These are phyloP conservation scores for Antitrichia curtipendula DNA, from an alignment of 225 moss, liverwort and hornwort genomes.

Conservation along the genomic window DNA sequence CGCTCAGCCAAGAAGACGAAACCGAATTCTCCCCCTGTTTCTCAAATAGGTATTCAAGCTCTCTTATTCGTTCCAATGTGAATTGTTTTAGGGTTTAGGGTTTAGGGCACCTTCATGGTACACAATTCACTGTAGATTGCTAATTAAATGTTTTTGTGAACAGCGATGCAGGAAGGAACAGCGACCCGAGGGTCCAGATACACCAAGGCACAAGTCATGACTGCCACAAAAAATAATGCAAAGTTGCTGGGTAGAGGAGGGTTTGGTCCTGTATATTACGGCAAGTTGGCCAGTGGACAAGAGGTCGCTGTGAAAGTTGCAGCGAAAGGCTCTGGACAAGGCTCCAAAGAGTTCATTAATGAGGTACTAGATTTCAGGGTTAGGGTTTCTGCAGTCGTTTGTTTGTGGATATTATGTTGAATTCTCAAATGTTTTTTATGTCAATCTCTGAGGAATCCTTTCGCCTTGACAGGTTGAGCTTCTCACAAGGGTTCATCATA, in stretches of 20 bases:
- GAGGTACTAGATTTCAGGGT: neutral
- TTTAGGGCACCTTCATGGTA: neutral
- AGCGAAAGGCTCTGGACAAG: constrained; percentile 11
- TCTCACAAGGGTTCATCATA: constrained; percentile 16
- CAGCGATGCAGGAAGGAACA: constrained; percentile 1
- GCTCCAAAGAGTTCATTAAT: constrained; percentile 24
- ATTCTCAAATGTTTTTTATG: neutral
- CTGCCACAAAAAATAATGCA: constrained; percentile 7
- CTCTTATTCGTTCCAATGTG: neutral
- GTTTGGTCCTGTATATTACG: constrained; percentile 25
- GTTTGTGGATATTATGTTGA: neutral
- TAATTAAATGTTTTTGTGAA: neutral
- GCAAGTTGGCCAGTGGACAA: constrained; percentile 18
- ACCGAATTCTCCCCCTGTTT: neutral
- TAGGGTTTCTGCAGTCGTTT: neutral
- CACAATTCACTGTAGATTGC: neutral
- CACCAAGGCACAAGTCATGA: constrained; percentile 4
- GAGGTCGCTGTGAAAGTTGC: constrained; percentile 33
- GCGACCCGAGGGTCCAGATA: constrained; percentile 1
- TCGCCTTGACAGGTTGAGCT: constrained; percentile 11
- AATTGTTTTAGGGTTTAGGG: neutral
- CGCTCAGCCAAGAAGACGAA: neutral
- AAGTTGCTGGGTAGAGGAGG: constrained; percentile 19
- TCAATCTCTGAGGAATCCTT: neutral
- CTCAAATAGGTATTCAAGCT: neutral